Percentiles rank a stretch among this genome's conserved stretches.
phyloP scores from a whole-genome alignment of 2,329 filamentous ascomycete genomes.

The Cladobotryum protrusum region DNA sequence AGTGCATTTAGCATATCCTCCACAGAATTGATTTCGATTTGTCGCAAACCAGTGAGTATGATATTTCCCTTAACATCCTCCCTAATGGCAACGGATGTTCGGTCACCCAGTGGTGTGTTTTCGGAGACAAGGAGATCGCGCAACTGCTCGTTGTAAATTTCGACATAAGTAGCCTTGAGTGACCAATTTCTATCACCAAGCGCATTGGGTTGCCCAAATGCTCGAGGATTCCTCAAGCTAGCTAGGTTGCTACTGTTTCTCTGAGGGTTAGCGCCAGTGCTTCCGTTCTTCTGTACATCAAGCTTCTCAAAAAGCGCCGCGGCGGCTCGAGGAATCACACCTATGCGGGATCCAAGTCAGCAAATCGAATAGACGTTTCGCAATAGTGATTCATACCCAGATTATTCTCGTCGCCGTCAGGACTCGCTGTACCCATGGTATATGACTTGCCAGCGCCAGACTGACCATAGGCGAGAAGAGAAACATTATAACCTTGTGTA shows the following conservation, averaged over 20 bases:
- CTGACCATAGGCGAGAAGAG: constrained; percentile 91
- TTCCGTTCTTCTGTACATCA: constrained; percentile 51
- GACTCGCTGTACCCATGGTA: constrained; percentile 95
- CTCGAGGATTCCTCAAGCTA: constrained; percentile 64
- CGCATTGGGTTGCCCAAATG: constrained; percentile 51
- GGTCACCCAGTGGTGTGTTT: constrained; percentile 59
- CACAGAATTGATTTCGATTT: constrained; percentile 82
- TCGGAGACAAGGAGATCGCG: constrained; percentile 85
- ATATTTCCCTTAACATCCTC: constrained; percentile 95
- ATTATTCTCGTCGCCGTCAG: constrained; percentile 58
- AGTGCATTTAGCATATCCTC: constrained; percentile 86
- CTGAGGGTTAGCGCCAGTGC: constrained; percentile 43
- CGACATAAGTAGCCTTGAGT: constrained; percentile 86
- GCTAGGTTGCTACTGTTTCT: constrained; percentile 33
- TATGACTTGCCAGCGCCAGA: constrained; percentile 97
- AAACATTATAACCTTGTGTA: constrained; percentile 96
- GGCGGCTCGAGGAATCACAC: constrained; percentile 91
- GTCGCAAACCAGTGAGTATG: constrained; percentile 80
- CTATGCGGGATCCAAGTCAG: constrained; percentile 37
- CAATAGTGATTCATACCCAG: constrained; percentile 61
- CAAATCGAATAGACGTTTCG: background rate
- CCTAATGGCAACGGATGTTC: constrained; percentile 78
- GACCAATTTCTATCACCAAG: constrained; percentile 74
- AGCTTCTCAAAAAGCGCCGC: constrained; percentile 82
- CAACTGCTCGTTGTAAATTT: constrained; percentile 97